phyloP scores from a whole-genome alignment of 1,284 basidiomycete species.

The Moesziomyces aphidis region DNA sequence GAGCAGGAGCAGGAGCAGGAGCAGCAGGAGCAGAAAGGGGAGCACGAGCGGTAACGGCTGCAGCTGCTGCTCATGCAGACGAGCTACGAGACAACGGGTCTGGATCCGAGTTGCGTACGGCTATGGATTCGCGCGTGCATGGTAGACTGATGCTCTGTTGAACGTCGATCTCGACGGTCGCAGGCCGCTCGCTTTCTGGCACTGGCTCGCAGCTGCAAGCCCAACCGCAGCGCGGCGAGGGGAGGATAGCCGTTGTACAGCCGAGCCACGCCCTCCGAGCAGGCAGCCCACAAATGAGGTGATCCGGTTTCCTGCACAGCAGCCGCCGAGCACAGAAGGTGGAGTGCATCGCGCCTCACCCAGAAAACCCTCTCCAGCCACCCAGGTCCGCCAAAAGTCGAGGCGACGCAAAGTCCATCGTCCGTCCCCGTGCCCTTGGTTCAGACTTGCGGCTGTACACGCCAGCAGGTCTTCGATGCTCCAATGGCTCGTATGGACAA shows the following conservation, averaged over 20 bases:
- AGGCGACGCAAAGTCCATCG: background rate
- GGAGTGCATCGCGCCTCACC: slow-evolving; percentile 7
- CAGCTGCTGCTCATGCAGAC: background rate
- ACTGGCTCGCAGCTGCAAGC: background rate
- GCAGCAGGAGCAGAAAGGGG: background rate
- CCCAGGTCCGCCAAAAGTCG: slow-evolving; percentile 26
- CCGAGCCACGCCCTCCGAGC: background rate
- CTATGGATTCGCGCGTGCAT: slow-evolving; percentile 2
- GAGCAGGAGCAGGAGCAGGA: background rate
- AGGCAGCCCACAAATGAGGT: background rate
- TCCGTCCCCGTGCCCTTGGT: background rate
- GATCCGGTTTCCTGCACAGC: background rate
- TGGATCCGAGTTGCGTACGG: background rate
- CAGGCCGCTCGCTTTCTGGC: too few species aligned
- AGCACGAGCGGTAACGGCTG: background rate
- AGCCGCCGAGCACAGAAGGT: background rate
- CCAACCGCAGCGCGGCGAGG: background rate
- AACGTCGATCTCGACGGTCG: background rate
- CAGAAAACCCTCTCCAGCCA: slow-evolving; percentile 5
- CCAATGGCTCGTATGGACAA: too few species aligned
- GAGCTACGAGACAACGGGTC: background rate
- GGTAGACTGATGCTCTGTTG: background rate
- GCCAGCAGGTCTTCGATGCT: too few species aligned
- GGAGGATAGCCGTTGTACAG: background rate
- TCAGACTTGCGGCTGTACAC: too few species aligned